Evolutionary conservation across 352 stramenopile genomes (phyloP).

Genomic region (Phytopythium montanum): DNA sequence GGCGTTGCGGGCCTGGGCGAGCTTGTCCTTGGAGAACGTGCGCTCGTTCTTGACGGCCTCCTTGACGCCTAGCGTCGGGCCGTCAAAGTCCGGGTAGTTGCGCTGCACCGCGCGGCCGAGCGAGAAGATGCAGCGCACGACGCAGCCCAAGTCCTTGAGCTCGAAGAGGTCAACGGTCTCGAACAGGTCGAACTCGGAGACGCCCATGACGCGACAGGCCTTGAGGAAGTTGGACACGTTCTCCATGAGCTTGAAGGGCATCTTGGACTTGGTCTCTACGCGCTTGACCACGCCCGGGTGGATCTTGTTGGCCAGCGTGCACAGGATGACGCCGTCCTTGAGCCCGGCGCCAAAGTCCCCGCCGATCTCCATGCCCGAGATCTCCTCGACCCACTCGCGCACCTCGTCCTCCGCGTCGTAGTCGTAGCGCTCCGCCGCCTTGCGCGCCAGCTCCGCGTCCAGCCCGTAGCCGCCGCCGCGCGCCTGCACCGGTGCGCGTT

Average conservation of each 20-base stretch:
- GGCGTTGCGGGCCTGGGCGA: constrained; percentile 56
- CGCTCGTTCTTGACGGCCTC: constrained; percentile 77
- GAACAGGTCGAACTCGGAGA: constrained; percentile 90
- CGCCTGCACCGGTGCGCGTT: constrained; percentile 48
- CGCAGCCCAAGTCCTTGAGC: constrained; percentile 80
- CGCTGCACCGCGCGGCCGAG: constrained; percentile 74
- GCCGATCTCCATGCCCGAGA: constrained; percentile 73
- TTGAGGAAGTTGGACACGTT: constrained; percentile 87
- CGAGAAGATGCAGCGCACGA: constrained; percentile 77
- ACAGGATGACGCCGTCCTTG: constrained; percentile 80
- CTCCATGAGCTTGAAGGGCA: constrained; percentile 93
- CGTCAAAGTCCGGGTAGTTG: constrained; percentile 65
- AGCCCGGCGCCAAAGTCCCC: constrained; percentile 78
- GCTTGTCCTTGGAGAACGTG: constrained; percentile 63
- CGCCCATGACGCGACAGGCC: constrained; percentile 77
- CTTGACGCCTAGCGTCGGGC: constrained; percentile 77
- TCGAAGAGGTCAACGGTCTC: constrained; percentile 90
- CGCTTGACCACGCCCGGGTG: constrained; percentile 55
- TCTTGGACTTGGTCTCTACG: constrained; percentile 81
- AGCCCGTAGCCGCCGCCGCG: constrained; percentile 84
- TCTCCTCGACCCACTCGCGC: constrained; percentile 80
- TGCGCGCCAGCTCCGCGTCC: constrained; percentile 85
- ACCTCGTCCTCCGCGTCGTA: constrained; percentile 84
- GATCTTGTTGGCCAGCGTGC: constrained; percentile 81
- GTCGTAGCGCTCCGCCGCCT: constrained; percentile 87